Evolutionary conservation across 169 alveolate genomes (phyloP).

Genomic region (Plasmodium yoelii): DNA sequence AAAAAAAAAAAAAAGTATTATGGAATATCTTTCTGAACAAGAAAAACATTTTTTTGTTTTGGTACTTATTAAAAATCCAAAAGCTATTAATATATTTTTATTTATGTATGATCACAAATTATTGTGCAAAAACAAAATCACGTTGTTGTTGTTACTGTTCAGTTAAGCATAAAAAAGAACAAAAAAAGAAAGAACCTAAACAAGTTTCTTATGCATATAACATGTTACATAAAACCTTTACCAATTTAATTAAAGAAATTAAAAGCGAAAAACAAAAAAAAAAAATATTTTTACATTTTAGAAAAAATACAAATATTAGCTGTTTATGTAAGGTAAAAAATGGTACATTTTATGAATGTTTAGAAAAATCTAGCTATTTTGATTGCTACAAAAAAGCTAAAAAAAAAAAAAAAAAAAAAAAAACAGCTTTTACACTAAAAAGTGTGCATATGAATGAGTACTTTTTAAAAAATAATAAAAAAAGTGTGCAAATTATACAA

Average conservation of each 20-base stretch:
- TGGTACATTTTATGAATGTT: background rate
- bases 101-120: conserved; percentile 9
- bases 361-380: background rate
- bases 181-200: background rate
- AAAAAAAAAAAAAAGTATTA: conserved; percentile 14
- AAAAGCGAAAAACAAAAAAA: conserved; percentile 17
- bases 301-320: background rate
- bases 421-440: background rate
- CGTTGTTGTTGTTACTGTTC: background rate
- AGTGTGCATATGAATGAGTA: background rate
- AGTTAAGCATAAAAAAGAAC: background rate
- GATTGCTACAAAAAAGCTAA: background rate
- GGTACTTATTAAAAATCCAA: conserved; percentile 34
- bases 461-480: conserved; percentile 8
- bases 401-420: conserved; percentile 15
- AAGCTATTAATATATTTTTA: conserved; percentile 44
- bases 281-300: conserved; percentile 21
- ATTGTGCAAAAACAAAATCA: conserved; percentile 1
- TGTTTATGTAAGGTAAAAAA: background rate
- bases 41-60: conserved; percentile 21
- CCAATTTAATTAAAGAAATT: conserved; percentile 22
- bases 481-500: background rate
- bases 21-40: conserved; percentile 1
- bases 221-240: background rate
- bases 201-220: background rate